Evolutionary conservation across 1,139 yeast genomes (phyloP), one percentile per base, ranked within the genome.

Genomic region (Taphrina communis): DNA sequence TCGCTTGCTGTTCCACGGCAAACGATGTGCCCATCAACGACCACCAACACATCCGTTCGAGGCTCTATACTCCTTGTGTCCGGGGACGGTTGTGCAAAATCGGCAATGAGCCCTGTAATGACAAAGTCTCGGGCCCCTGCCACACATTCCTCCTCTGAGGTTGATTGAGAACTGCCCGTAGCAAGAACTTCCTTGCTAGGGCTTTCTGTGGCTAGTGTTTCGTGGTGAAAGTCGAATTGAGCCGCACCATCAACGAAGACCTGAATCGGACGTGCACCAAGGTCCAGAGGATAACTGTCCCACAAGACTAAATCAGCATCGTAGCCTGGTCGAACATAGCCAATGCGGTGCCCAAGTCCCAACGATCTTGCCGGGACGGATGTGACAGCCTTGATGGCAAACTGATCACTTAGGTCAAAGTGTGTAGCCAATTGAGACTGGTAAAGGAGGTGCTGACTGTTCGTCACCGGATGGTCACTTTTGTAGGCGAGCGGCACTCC

Each of bases 231-330:
- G 57, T 60, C 65, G 19, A 60, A 50, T 41, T 50, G 57, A n/a
- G 57, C 46, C n/a, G 35, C 57, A 4, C 65, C 65, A 50, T 60
- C 65, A 11, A 60, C 48, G 19, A 50, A 60, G n/a, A 60, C 65
- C 48, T 60, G 57, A 12, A 60, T 51, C 17, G 65, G 65, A 38
- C 50, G 56, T 6, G 65, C 65, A 21, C 65, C 65, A 38, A 60
- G 57, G n/a, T 50, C 57, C 17, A 60, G 50, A 5, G 65, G 65
- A 19, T 60, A 51, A 19, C 42, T 51, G 21, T 60, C 57, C 65
- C 65, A 60, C 36, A 60, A 35, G 7, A 60, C 65, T 9, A 60
- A 38, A 38, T 60, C 65, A 50, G 65, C 65, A 60, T 60, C 65
- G 50, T 60, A 60, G 19, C 65, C 65, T 9, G 56, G 19, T 25